These are phyloP conservation scores for Ganoderma lingzhi DNA, from an alignment of 1,284 basidiomycete species.

Conservation along the genomic window DNA sequence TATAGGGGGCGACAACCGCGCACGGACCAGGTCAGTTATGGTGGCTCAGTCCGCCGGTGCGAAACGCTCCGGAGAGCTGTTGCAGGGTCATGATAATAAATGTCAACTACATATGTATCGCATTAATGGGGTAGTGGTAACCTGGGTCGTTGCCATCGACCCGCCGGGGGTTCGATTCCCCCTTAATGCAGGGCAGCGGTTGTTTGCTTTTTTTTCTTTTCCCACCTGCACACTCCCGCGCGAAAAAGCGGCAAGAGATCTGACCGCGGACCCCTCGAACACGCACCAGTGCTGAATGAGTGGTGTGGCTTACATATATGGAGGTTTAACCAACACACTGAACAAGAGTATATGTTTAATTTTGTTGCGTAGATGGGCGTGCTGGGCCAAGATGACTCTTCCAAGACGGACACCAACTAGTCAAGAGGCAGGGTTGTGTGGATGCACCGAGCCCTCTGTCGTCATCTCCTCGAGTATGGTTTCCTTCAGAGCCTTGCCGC, in stretches of 20 bases:
- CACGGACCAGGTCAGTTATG: constrained; percentile 29
- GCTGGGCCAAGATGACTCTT: no score
- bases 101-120: constrained; percentile 5
- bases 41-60: not conserved
- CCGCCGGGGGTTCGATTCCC: constrained; percentile 81
- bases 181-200: constrained; percentile 33
- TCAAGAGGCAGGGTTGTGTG: constrained; percentile 23
- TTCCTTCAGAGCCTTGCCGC: constrained; percentile 29
- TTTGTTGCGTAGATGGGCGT: no score
- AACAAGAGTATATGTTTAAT: no score
- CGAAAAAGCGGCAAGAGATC: no score
- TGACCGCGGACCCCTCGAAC: no score
- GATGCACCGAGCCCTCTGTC: constrained; percentile 33
- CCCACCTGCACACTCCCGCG: no score
- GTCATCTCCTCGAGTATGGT: constrained; percentile 23
- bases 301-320: no score
- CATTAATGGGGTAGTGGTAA: constrained; percentile 44
- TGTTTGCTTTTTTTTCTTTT: no score
- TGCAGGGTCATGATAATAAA: no score
- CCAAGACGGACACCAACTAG: not conserved
- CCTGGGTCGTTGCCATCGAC: constrained; percentile 50
- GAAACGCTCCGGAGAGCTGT: no score
- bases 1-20: constrained; percentile 14
- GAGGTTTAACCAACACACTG: no score
- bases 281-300: no score